phyloP scores from a whole-genome alignment of 140 eudicot species.

The Anethum foeniculum region DNA sequence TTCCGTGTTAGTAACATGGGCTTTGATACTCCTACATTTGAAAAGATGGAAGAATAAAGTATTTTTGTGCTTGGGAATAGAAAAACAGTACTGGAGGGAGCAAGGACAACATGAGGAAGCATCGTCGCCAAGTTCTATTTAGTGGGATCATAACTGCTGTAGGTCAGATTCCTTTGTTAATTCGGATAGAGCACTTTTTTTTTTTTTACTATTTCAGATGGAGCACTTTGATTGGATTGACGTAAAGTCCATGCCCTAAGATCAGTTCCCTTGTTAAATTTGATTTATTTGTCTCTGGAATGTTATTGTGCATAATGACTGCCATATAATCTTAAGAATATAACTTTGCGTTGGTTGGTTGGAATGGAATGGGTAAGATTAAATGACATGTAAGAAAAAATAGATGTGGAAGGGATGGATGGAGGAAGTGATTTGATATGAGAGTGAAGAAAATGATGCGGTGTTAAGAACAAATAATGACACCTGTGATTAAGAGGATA shows the following conservation, averaged over 20 bases:
- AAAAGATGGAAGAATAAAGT: constrained; percentile 7
- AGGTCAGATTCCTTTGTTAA: constrained; percentile 42
- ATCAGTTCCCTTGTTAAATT: background rate
- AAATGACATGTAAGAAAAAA: background rate
- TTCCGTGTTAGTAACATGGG: constrained; percentile 9
- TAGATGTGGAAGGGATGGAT: background rate
- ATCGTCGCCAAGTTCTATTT: constrained; percentile 92
- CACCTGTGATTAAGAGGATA: background rate
- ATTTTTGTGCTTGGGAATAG: constrained; percentile 37
- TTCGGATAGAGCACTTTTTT: background rate
- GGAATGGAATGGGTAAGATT: background rate
- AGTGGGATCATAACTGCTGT: constrained; percentile 96
- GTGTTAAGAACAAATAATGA: background rate
- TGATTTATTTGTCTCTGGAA: background rate
- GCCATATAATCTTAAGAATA: background rate
- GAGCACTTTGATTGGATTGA: background rate
- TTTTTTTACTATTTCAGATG: background rate
- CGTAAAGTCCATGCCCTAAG: background rate
- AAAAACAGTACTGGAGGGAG: constrained; percentile 55
- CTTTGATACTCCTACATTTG: constrained; percentile 6
- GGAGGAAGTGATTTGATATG: background rate
- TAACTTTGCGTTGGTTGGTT: background rate
- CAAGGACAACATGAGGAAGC: constrained; percentile 85
- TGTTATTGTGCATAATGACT: background rate
- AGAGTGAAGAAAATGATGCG: background rate